phyloP scores from a whole-genome alignment of 2,329 filamentous ascomycete species.

The Atkinsonella texensis region DNA sequence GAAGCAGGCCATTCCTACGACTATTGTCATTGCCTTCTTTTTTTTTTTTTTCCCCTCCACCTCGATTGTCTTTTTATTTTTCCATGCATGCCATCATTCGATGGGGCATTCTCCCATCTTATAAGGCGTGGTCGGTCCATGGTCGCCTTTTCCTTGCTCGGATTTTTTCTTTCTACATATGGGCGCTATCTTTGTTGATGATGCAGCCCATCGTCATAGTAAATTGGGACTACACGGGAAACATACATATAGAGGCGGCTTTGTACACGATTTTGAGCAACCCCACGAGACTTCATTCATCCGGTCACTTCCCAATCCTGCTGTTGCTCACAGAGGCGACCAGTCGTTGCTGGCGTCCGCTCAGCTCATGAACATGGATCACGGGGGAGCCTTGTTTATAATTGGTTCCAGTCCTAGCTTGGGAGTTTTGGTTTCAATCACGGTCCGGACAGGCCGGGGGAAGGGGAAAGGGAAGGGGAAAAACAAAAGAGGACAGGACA shows the following conservation, averaged over 20 bases:
- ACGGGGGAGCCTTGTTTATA: not conserved
- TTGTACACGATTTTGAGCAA: slow-evolving; percentile 4
- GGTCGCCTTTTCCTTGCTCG: not conserved
- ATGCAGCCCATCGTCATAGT: slow-evolving; percentile 1
- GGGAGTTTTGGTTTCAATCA: not conserved
- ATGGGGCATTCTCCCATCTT: not conserved
- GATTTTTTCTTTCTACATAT: not conserved
- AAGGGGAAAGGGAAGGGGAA: not conserved
- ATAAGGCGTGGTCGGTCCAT: not conserved
- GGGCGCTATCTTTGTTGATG: not conserved
- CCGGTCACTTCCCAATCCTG: not conserved
- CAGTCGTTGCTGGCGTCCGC: not conserved
- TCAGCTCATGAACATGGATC: not conserved
- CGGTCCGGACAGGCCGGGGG: not conserved
- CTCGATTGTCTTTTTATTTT: not conserved
- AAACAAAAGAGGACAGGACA: not conserved
- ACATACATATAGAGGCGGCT: not conserved
- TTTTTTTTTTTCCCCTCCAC: not conserved
- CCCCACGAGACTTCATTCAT: slow-evolving; percentile 1
- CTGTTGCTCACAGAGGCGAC: not conserved
- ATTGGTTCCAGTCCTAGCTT: not conserved
- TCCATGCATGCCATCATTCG: not conserved
- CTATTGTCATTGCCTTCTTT: not conserved
- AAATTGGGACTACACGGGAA: not conserved
- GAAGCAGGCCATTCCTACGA: not conserved